Evolutionary conservation across 768 basidiomycete species (phyloP).

Genomic region (Podaxis pistillaris): DNA sequence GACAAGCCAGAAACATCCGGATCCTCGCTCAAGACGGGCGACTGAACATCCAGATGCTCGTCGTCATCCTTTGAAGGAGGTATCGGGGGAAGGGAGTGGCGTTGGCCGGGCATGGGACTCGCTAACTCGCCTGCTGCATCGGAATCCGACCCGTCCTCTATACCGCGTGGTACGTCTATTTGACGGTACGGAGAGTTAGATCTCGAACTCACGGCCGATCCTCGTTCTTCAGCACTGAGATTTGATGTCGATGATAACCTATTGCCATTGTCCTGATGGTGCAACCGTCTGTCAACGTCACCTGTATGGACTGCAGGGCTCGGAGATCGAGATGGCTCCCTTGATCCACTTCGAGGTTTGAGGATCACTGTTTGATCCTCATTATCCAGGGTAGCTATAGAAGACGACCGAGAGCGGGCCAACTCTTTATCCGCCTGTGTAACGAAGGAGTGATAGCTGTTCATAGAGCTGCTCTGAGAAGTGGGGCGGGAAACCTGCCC

Average conservation of each 20-base stretch:
- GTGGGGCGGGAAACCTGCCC: constrained; percentile 23
- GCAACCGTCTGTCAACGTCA: not conserved
- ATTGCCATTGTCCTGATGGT: constrained; percentile 9
- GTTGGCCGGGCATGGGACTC: constrained; percentile 18
- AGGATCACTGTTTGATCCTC: constrained; percentile 43
- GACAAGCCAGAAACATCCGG: constrained; percentile 25
- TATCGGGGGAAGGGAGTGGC: constrained; percentile 33
- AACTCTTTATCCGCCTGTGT: constrained; percentile 20
- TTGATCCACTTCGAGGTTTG: constrained; percentile 24
- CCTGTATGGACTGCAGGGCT: constrained; percentile 12
- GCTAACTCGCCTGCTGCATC: constrained; percentile 54
- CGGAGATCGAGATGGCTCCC: constrained; percentile 18
- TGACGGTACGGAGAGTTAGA: constrained; percentile 62
- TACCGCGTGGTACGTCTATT: constrained; percentile 67
- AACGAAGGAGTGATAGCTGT: constrained; percentile 25
- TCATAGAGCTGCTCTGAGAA: constrained; percentile 29
- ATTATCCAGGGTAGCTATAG: constrained; percentile 30
- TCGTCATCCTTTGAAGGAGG: constrained; percentile 44
- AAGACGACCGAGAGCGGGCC: constrained; percentile 36
- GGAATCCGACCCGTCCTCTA: constrained; percentile 75
- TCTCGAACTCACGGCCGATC: constrained; percentile 37
- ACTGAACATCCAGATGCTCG: not conserved
- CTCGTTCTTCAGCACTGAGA: constrained; percentile 26
- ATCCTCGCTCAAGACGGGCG: constrained; percentile 18
- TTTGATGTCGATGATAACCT: constrained; percentile 31